Conservation (phyloP, 2,329 filamentous ascomycete genomes). For the Annulohypoxylon truncatum region DNA sequence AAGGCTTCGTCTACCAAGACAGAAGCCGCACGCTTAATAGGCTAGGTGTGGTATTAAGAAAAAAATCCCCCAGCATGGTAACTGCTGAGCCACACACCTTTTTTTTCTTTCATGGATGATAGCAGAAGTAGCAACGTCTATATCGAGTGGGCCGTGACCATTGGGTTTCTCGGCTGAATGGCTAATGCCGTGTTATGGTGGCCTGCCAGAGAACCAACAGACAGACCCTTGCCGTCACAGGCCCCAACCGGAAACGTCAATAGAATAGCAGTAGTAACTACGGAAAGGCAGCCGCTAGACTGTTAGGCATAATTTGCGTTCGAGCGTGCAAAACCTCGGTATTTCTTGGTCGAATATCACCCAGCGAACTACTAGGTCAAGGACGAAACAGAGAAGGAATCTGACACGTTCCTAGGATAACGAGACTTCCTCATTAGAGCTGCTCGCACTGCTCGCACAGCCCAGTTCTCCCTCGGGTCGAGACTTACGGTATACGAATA, state of each 20-base stretch:
- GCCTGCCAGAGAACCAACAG: conserved; percentile 53
- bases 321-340: conserved; percentile 21
- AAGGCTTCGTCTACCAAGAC: conserved; percentile 51
- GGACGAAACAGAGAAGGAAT: conserved; percentile 39
- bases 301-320: conserved; percentile 30
- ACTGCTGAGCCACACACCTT: conserved; percentile 56
- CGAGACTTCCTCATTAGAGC: conserved; percentile 19
- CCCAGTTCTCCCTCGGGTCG: conserved; percentile 26
- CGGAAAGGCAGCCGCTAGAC: conserved; percentile 38
- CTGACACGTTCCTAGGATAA: conserved; percentile 41
- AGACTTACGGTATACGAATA: conserved; percentile 24
- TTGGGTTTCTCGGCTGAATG: conserved; percentile 62
- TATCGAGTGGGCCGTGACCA: conserved; percentile 53
- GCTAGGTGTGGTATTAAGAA: conserved; percentile 48
- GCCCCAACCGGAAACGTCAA: conserved; percentile 50
- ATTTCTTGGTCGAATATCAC: conserved; percentile 12
- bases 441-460: conserved; percentile 23
- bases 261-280: conserved; percentile 39
- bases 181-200: conserved; percentile 59
- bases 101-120: conserved; percentile 48
- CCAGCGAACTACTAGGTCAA: conserved; percentile 13
- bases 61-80: conserved; percentile 46
- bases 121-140: conserved; percentile 52
- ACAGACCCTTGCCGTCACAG: conserved; percentile 48
- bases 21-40: conserved; percentile 52